Base-by-base conservation (phyloP, 2,329 filamentous ascomycete genomes). In the Cladosporium sp. region DNA sequence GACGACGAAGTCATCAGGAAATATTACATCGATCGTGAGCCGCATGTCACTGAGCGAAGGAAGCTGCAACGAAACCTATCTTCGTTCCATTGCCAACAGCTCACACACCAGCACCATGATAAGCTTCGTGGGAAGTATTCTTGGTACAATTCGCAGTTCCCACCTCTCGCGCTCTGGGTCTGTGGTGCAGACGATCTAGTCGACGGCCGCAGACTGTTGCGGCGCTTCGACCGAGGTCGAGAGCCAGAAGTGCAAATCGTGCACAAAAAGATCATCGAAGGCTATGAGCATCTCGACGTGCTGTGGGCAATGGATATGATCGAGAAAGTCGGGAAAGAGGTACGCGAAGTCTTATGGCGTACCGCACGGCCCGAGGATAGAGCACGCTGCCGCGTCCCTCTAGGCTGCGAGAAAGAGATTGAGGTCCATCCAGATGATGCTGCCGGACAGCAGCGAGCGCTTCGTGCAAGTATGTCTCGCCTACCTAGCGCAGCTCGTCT, bases 221-320 rank as follows among this genome's bases (percentile, higher is more conserved):
- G 84, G 19, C 82, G 93, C 1, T 89, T 97, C 63, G 82, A 89
- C 66, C 82, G 83, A 42, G 89, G 88, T 0, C 80, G 89, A 25
- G 93, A 97, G 73, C 93, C 93, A 1, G 80, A 90, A 68, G 90
- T 95, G 8, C 79, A 82, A 39, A 76, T 97, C 5, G 89, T 96
- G 4, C 89, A 96, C 74, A 83, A 83, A 63, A 95, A 90, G 70
- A 79, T 95, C 20, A 88, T 97, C 43, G 85, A 90, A 2, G 90
- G 88, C 49, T 96, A 96, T 71, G 93, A 97, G 75, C 93, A 97
- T 74, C 81, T 97, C 4, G 93, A 97, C 74, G 90, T 97, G 1
- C 85, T 97, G 38, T 97, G 93, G 93, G 92, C 92, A 0, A 90
- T 97, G 80, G 92, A 97, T 69, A 85, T 86, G 0, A 84, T 92